Evolutionary conservation across 768 basidiomycete genomes (phyloP).

Genomic region (Epithele typhae): DNA sequence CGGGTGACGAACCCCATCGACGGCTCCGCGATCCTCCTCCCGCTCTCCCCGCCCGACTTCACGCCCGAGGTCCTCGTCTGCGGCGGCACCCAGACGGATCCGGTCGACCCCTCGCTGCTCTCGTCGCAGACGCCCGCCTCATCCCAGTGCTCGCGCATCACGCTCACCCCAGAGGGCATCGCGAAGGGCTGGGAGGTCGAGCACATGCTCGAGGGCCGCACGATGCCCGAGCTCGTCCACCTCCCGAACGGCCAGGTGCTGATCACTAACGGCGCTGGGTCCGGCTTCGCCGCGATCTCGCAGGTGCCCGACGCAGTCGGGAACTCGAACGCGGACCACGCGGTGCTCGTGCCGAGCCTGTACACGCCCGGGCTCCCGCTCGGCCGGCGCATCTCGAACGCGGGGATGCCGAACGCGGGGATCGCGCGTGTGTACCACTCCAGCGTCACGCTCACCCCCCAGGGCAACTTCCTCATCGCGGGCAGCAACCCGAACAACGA

Average conservation of each 20-base stretch:
- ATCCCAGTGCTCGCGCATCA: conserved; percentile 66
- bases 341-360: conserved; percentile 61
- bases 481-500: conserved; percentile 83
- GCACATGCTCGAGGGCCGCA: conserved; percentile 65
- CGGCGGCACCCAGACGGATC: conserved; percentile 67
- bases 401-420: conserved; percentile 57
- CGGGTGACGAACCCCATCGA: conserved; percentile 84
- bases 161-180: conserved; percentile 62
- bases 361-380: conserved; percentile 55
- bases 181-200: conserved; percentile 70
- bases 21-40: conserved; percentile 67
- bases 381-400: conserved; percentile 54
- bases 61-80: conserved; percentile 70
- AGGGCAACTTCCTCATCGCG: conserved; percentile 69
- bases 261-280: conserved; percentile 71
- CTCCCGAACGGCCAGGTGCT: conserved; percentile 73
- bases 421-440: conserved; percentile 82
- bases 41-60: conserved; percentile 60
- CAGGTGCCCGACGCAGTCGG: conserved; percentile 69
- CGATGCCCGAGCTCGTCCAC: conserved; percentile 79
- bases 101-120: conserved; percentile 54
- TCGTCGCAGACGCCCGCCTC: conserved; percentile 73
- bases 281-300: conserved; percentile 76
- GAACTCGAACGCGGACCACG: conserved; percentile 72
- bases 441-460: conserved; percentile 71